phyloP scores from a whole-genome alignment of 2,329 filamentous ascomycete genomes.

The Endoconidiophora laricicola region DNA sequence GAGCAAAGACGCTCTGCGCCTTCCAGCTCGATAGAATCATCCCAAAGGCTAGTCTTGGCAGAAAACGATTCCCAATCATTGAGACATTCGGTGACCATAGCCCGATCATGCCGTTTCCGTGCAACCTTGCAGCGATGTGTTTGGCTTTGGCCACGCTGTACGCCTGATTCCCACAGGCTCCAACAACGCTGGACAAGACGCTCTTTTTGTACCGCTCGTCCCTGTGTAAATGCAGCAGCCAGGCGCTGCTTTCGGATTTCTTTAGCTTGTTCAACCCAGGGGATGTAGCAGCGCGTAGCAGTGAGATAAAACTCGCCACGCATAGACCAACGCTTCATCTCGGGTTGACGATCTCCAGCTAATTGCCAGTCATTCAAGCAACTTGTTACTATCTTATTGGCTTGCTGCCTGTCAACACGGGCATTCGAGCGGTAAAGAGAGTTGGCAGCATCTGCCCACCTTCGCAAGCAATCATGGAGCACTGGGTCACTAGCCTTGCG shows the following conservation, averaged over 20 bases:
- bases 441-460: conserved; percentile 3
- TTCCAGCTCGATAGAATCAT: conserved; percentile 5
- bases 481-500: not conserved
- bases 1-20: not conserved
- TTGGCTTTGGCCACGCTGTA: conserved; percentile 1
- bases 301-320: conserved; percentile 17
- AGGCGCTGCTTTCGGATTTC: conserved; percentile 15
- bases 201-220: conserved; percentile 9
- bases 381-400: not conserved
- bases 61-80: conserved; percentile 1
- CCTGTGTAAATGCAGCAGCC: conserved; percentile 11
- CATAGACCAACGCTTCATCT: conserved; percentile 13
- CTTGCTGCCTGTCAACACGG: conserved; percentile 4
- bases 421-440: conserved; percentile 1
- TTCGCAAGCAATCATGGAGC: not conserved
- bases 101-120: conserved; percentile 5
- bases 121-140: conserved; percentile 2
- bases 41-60: not conserved
- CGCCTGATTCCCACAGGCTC: conserved; percentile 8
- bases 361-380: conserved; percentile 11
- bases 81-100: not conserved
- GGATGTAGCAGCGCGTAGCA: conserved; percentile 17
- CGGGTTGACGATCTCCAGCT: not conserved
- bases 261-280: conserved; percentile 18
- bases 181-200: conserved; percentile 13